phyloP scores from a whole-genome alignment of 2,329 filamentous ascomycete species.

The Tolypocladium tropicale region DNA sequence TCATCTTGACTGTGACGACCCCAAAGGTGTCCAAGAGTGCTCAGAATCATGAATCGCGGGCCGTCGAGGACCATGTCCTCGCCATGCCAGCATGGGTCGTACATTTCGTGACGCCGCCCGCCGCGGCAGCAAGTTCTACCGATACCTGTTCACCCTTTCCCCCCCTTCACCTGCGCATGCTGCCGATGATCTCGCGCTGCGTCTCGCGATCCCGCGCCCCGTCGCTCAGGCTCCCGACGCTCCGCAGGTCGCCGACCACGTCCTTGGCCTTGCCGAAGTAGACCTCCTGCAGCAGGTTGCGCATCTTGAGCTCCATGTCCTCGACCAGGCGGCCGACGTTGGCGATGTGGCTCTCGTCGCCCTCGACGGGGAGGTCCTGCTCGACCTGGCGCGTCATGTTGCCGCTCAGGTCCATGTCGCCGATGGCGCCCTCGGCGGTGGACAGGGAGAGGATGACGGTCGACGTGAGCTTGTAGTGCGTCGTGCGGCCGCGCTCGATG shows the following conservation, averaged over 20 bases:
- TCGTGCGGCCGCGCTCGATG: conserved; percentile 79
- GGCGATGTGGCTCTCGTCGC: conserved; percentile 85
- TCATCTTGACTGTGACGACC: neutral
- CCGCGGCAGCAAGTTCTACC: neutral
- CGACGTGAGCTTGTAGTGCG: conserved; percentile 95
- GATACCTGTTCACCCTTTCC: neutral
- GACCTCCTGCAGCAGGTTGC: conserved; percentile 94
- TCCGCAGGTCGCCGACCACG: conserved; percentile 89
- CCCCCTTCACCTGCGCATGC: conserved; percentile 39
- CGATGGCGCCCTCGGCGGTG: conserved; percentile 48
- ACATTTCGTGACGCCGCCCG: neutral
- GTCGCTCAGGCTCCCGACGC: conserved; percentile 74
- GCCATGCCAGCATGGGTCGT: neutral
- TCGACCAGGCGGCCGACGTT: conserved; percentile 93
- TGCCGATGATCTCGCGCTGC: conserved; percentile 78
- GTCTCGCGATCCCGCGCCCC: conserved; percentile 73
- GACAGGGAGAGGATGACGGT: conserved; percentile 90
- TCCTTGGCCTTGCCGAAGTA: conserved; percentile 99
- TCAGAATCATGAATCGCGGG: neutral
- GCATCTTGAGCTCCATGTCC: conserved; percentile 99
- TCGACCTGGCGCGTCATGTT: conserved; percentile 98
- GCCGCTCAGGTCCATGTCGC: conserved; percentile 83
- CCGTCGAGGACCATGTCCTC: neutral
- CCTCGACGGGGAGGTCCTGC: conserved; percentile 79
- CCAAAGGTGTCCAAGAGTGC: neutral